Base-by-base conservation (phyloP, 768 basidiomycete genomes). In the Myochromella boudieri region DNA sequence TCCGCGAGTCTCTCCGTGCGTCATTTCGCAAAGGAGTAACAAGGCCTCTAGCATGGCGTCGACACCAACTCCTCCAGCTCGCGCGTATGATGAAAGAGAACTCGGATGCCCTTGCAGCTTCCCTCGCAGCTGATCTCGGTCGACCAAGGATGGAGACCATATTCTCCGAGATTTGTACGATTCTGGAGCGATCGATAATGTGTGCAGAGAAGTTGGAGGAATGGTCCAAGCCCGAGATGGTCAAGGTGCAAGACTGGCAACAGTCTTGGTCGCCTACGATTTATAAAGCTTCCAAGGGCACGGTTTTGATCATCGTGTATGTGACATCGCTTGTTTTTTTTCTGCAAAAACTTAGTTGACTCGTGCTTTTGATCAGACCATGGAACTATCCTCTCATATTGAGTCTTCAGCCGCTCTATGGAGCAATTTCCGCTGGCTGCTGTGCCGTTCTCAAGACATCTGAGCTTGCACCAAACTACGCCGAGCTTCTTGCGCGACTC, bases 391-490 rank as follows among this genome's bases (percentile, higher is more conserved):
- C 85, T 0, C 56, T 81, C 41, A 64, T 79, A 8, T 70, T 84
- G 25, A 69, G 65, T 58, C 60, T 86, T 5, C 74, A 76, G 29
- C 85, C 86, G 3, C 65, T 85, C 17, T 70, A 77, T 40, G 87
- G 87, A 3, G 88, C 88, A 1, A 84, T 91, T 39, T 73, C 85
- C 0, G 86, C 87, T 1, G 89, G 88, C 0, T 86, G 84, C 55
- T 74, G 81, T n/a, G 76, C 74, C 0, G 72, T 81, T 7, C 36
- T 89, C 56, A 90, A 91, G 58, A 75, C 77, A 0, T 87, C 86
- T 6, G 89, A 91, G 56, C 58, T 80, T 37, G 61, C 71, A 0
- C 77, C 84, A 0, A 63, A 71, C 32, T 70, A 68, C 47, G 71
- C 80, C 0, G 55, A 65, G 3, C 71, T 86, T 3, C 52, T 90